Conservation (phyloP, 2,329 filamentous ascomycete species). For the Chrysoporthe cubensis region DNA sequence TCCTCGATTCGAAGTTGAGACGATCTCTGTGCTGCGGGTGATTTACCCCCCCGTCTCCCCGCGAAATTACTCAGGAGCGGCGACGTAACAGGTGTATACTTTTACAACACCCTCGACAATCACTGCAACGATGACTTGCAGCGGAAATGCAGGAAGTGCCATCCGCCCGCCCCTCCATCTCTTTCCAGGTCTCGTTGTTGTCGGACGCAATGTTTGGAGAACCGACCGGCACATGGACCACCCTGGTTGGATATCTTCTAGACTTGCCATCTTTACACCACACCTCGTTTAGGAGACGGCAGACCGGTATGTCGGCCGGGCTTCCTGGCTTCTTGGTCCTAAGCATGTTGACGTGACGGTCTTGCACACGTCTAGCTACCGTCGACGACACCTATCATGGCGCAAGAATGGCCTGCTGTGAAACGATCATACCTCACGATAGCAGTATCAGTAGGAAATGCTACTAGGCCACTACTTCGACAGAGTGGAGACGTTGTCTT, state of each 20-base stretch:
- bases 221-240: not conserved
- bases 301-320: not conserved
- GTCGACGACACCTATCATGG: not conserved
- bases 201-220: slow-evolving; percentile 2
- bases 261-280: not conserved
- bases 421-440: slow-evolving; percentile 2
- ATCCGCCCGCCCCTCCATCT: slow-evolving; percentile 3
- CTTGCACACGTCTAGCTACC: not conserved
- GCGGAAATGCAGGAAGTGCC: slow-evolving; percentile 1
- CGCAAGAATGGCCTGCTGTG: not conserved
- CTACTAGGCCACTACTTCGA: not conserved
- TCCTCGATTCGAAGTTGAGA: not conserved
- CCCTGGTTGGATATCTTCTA: not conserved
- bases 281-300: not conserved
- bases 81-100: not conserved
- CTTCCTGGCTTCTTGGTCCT: not conserved
- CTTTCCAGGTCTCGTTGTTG: not conserved
- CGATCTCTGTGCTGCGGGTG: too few species aligned
- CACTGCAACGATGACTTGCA: slow-evolving; percentile 7
- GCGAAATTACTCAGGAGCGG: not conserved
- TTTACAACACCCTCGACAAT: slow-evolving; percentile 1
- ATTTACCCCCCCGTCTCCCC: not conserved
- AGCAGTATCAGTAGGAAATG: not conserved
- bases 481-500: not conserved
- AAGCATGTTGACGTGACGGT: not conserved